Conservation (phyloP, 1,284 basidiomycete genomes). For the Cutaneotrichosporon arboriforme region DNA sequence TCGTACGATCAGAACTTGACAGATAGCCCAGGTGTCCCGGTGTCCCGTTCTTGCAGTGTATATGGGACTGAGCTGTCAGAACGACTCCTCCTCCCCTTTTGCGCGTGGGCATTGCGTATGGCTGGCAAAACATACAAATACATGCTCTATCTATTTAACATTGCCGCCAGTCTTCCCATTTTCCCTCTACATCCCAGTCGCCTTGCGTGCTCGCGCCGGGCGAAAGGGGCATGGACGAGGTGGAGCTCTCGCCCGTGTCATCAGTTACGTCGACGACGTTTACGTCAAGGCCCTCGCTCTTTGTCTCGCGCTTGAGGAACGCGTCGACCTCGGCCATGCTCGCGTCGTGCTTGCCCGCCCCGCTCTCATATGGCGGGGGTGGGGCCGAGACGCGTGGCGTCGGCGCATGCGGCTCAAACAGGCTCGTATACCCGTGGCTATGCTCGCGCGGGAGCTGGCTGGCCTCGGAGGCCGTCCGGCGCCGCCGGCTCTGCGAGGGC, state of each 20-base stretch:
- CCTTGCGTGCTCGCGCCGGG: neutral
- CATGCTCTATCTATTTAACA: neutral
- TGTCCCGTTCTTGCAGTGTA: too few relatives aligned
- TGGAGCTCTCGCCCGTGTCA: neutral
- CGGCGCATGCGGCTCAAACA: neutral
- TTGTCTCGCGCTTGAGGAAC: slow-evolving; percentile 23
- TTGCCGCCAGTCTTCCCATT: slow-evolving; percentile 4
- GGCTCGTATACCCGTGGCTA: slow-evolving; percentile 6
- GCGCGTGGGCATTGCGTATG: too few relatives aligned
- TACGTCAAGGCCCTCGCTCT: neutral
- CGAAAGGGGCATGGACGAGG: neutral
- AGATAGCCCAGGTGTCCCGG: too few relatives aligned
- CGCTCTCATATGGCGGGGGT: too few relatives aligned
- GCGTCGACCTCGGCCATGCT: slow-evolving; percentile 34
- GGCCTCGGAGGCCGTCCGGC: slow-evolving; percentile 39
- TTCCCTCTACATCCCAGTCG: neutral
- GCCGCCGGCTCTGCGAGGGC: slow-evolving; percentile 8
- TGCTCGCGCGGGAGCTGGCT: slow-evolving; percentile 30
- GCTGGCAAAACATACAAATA: neutral
- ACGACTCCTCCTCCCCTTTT: too few relatives aligned
- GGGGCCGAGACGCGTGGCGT: neutral
- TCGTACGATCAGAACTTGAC: too few relatives aligned
- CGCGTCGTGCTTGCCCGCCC: slow-evolving; percentile 6
- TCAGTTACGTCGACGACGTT: neutral
- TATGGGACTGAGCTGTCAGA: too few relatives aligned